Evolutionary conservation across 2,329 filamentous ascomycete species (phyloP), one percentile per base, ranked within the genome.

Genomic region (Hypoxylon sp.): DNA sequence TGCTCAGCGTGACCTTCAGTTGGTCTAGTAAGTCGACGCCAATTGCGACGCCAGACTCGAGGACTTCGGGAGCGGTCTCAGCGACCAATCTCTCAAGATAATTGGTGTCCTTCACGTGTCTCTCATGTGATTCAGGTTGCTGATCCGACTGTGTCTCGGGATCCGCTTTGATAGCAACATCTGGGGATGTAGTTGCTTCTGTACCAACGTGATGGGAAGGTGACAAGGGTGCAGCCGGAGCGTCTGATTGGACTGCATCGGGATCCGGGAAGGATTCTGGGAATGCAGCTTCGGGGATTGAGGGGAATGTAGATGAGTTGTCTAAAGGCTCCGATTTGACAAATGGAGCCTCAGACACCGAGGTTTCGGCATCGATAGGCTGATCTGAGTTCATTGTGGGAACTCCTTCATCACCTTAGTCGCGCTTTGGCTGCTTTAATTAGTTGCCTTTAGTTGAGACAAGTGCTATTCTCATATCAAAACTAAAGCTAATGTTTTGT

Each of bases 1-100:
- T 44, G 17, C 42, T 54, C 19, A 77, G 50, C 2, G 53, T 29
- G 11, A 42, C 39, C 8, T 66, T 66, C 33, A 76, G 19, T 52
- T 70, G 62, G 14, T 68, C 44, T 10, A 77, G 71, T 1, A 77
- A 44, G 2, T 50, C 6, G 6, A 59, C 14, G 24, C 69, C 71
- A 48, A 70, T 70, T 6, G 44, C 42, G 9, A 75, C 71, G 14
- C 71, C 74, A 10, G 64, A 19, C 54, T 77, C 74, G 31, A 77
- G 73, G 8, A 66, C 48, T 54, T 72, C 71, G 2, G 63, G 67
- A 3, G 42, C 37, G 37, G 47, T 31, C 2, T 69, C 14, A 13
- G 37, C 55, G 39, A 71, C 71, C 22, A 76, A 26, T 24, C 24
- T 65, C 26, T 75, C 69, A n/a, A 76, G 65, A 44, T 70, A 55